These are phyloP conservation scores for Vitis amurensis DNA, from an alignment of 164 flowering plant genomes.

Conservation along the genomic window DNA sequence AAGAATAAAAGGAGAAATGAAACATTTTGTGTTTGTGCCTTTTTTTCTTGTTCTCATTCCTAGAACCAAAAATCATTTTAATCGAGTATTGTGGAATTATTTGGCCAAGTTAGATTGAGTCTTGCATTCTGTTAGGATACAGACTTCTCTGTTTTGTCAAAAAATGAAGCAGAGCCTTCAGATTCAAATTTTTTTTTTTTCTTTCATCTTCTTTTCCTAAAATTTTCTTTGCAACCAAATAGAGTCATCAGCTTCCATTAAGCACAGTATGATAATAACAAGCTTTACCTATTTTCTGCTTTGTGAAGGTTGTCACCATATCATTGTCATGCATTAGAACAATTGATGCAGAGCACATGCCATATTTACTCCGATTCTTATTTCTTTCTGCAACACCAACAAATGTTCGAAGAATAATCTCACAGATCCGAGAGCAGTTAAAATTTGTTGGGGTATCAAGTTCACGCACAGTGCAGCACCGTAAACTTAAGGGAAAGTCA, in stretches of 20 bases:
- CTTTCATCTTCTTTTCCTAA: constrained; percentile 3
- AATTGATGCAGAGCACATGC: constrained; percentile 64
- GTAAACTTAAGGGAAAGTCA: constrained; percentile 66
- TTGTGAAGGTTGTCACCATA: constrained; percentile 56
- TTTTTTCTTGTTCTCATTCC: too few species aligned
- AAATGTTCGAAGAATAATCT: constrained; percentile 64
- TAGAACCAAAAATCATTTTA: too few species aligned
- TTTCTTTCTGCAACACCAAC: constrained; percentile 61
- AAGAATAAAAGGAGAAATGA: too few species aligned
- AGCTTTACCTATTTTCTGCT: not conserved
- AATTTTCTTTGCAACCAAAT: not conserved
- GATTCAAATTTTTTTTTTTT: not conserved
- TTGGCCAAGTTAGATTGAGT: too few species aligned
- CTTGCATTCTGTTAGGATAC: too few species aligned
- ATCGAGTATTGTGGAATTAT: too few species aligned
- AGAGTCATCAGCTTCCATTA: not conserved
- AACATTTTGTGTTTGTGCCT: too few species aligned
- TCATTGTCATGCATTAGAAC: constrained; percentile 79
- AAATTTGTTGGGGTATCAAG: constrained; percentile 52
- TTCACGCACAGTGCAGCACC: constrained; percentile 27
- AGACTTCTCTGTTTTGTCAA: too few species aligned
- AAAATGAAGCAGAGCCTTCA: not conserved
- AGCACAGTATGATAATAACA: not conserved
- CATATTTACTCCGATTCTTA: constrained; percentile 70
- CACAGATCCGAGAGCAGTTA: constrained; percentile 65